phyloP scores from a whole-genome alignment of 2,329 filamentous ascomycete genomes.

The Magnaporthiopsis incrustans region DNA sequence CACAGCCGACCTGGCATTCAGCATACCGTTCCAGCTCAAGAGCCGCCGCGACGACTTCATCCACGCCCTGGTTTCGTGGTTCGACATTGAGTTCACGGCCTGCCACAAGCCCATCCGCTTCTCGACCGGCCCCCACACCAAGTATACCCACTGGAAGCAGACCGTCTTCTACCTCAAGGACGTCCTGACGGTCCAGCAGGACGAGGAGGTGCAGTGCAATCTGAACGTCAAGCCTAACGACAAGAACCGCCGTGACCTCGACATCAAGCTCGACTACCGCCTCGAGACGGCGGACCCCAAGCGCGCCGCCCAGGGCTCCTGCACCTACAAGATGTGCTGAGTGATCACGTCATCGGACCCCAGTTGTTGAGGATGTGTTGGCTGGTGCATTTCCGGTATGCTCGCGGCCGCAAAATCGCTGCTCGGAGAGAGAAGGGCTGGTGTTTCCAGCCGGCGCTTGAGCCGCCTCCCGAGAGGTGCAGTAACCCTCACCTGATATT shows the following conservation, averaged over 20 bases:
- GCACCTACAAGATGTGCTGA: slow-evolving; percentile 75
- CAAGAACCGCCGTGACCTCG: slow-evolving; percentile 90
- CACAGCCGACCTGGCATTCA: slow-evolving; percentile 75
- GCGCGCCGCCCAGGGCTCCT: slow-evolving; percentile 59
- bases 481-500: no score
- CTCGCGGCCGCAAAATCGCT: neutral
- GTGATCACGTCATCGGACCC: neutral
- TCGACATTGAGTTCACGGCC: slow-evolving; percentile 96
- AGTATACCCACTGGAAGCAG: slow-evolving; percentile 99
- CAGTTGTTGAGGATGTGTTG: neutral
- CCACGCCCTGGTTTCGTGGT: slow-evolving; percentile 95
- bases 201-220: slow-evolving; percentile 67
- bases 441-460: neutral
- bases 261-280: slow-evolving; percentile 80
- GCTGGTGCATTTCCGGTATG: neutral
- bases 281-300: slow-evolving; percentile 68
- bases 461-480: no score
- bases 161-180: slow-evolving; percentile 97
- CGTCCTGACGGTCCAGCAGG: slow-evolving; percentile 82
- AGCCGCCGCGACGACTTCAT: slow-evolving; percentile 87
- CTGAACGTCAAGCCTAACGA: slow-evolving; percentile 82
- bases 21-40: slow-evolving; percentile 64
- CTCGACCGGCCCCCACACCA: slow-evolving; percentile 94
- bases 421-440: neutral
- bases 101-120: slow-evolving; percentile 98